These are phyloP conservation scores for Candida schatavii DNA, from an alignment of 805 yeast genomes.

Conservation along the genomic window DNA sequence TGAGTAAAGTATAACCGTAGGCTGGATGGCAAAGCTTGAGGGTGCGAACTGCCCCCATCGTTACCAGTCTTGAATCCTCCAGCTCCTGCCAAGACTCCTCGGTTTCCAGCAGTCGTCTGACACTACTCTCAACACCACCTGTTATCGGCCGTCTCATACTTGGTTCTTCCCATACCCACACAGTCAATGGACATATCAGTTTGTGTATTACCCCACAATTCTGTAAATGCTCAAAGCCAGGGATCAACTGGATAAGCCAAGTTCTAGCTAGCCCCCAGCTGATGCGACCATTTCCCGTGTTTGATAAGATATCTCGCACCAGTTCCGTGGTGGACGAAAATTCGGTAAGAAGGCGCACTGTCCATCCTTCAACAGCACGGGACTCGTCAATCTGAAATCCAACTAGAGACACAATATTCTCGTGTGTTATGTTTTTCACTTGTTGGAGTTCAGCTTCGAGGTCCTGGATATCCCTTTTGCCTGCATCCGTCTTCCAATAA, in stretches of 20 bases:
- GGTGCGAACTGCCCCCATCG: neutral
- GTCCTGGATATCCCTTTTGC: constrained; percentile 67
- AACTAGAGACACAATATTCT: constrained; percentile 59
- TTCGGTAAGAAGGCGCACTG: constrained; percentile 65
- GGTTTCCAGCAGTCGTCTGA: too few species aligned
- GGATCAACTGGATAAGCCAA: constrained; percentile 85
- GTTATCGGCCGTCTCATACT: constrained; percentile 9
- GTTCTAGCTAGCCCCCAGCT: constrained; percentile 75
- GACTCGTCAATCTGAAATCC: constrained; percentile 71
- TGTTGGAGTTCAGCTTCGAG: constrained; percentile 76
- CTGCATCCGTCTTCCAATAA: constrained; percentile 69
- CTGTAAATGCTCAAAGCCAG: constrained; percentile 81
- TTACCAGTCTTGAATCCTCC: constrained; percentile 3
- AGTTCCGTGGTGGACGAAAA: constrained; percentile 52
- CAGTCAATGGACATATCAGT: constrained; percentile 58
- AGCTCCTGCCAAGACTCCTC: constrained; percentile 24
- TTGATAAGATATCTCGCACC: constrained; percentile 60
- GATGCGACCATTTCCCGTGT: constrained; percentile 47
- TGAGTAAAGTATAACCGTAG: constrained; percentile 35
- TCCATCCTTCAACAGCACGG: constrained; percentile 48
- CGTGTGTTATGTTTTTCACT: constrained; percentile 56
- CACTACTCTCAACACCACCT: constrained; percentile 45
- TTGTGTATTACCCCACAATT: constrained; percentile 82
- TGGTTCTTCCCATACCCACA: constrained; percentile 19
- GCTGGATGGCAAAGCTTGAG: constrained; percentile 62